phyloP scores from a whole-genome alignment of 768 basidiomycete species.

The Lentinula sp. region DNA sequence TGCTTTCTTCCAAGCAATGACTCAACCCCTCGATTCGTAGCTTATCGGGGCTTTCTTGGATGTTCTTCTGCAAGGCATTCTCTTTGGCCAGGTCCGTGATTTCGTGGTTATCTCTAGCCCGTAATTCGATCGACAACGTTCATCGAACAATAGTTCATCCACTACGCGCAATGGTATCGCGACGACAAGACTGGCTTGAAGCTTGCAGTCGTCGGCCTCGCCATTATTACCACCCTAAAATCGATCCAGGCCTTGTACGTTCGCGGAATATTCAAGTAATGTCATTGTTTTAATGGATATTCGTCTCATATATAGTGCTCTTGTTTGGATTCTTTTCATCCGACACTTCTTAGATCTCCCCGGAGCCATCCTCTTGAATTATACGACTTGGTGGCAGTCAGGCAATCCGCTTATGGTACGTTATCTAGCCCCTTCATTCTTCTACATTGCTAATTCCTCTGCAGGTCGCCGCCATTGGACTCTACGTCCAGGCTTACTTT shows the following conservation, averaged over 20 bases:
- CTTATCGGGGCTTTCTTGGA: conserved; percentile 23
- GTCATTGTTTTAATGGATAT: not conserved
- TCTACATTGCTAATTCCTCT: not conserved
- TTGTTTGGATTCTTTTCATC: conserved; percentile 24
- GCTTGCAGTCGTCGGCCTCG: conserved; percentile 18
- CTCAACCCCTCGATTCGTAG: conserved; percentile 9
- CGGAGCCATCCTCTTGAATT: conserved; percentile 21
- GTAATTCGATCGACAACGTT: not conserved
- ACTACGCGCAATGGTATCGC: conserved; percentile 18
- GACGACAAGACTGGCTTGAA: conserved; percentile 16
- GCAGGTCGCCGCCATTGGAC: conserved; percentile 24
- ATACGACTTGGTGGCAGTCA: conserved; percentile 26
- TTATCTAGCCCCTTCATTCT: not conserved
- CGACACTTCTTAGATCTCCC: conserved; percentile 20
- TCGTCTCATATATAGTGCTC: conserved; percentile 14
- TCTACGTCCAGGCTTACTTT: conserved; percentile 27
- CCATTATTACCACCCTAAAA: conserved; percentile 21
- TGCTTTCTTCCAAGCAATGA: not conserved
- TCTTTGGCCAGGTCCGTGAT: conserved; percentile 21
- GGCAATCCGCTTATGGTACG: conserved; percentile 24
- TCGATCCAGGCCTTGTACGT: conserved; percentile 25
- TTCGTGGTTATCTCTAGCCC: not conserved
- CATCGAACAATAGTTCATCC: conserved; percentile 16
- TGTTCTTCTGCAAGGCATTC: conserved; percentile 22
- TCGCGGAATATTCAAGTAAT: not conserved